Evolutionary conservation across 2,329 filamentous ascomycete genomes (phyloP).

Genomic region (Westerdykella sp.): DNA sequence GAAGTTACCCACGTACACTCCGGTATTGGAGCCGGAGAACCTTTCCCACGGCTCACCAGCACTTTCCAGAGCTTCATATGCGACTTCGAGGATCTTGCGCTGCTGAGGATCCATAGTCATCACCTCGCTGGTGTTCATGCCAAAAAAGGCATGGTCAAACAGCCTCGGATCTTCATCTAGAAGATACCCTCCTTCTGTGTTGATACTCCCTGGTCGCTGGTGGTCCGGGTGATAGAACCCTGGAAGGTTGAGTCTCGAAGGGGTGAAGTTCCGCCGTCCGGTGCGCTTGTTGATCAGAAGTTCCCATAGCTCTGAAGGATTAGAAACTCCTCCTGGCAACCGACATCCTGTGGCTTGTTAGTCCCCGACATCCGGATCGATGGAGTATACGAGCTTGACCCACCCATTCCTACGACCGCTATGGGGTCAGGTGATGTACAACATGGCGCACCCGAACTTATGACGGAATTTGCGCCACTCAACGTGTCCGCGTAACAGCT

Average conservation of each 20-base stretch:
- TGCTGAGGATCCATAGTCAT: constrained; percentile 23
- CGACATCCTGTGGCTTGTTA: constrained; percentile 13
- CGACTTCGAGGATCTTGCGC: constrained; percentile 25
- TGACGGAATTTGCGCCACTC: background rate
- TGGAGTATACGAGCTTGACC: constrained; percentile 1
- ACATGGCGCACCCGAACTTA: background rate
- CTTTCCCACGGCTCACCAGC: constrained; percentile 27
- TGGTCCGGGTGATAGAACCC: constrained; percentile 36
- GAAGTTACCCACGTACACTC: constrained; percentile 19
- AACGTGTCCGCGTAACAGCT: background rate
- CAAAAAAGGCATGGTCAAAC: constrained; percentile 35
- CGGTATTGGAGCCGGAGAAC: constrained; percentile 15
- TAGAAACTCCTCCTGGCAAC: constrained; percentile 13
- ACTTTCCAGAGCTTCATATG: constrained; percentile 38
- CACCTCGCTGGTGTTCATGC: constrained; percentile 15
- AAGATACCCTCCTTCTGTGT: constrained; percentile 33
- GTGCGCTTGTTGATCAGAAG: constrained; percentile 25
- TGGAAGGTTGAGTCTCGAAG: constrained; percentile 28
- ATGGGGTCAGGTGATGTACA: constrained; percentile 13
- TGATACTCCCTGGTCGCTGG: constrained; percentile 33
- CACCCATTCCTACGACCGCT: constrained; percentile 24
- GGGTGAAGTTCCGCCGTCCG: constrained; percentile 20
- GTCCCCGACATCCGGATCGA: background rate
- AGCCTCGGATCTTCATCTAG: constrained; percentile 28
- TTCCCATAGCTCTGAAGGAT: constrained; percentile 17